phyloP scores from a whole-genome alignment of 202 grass and related monocot species.

The Zoysia matrella region DNA sequence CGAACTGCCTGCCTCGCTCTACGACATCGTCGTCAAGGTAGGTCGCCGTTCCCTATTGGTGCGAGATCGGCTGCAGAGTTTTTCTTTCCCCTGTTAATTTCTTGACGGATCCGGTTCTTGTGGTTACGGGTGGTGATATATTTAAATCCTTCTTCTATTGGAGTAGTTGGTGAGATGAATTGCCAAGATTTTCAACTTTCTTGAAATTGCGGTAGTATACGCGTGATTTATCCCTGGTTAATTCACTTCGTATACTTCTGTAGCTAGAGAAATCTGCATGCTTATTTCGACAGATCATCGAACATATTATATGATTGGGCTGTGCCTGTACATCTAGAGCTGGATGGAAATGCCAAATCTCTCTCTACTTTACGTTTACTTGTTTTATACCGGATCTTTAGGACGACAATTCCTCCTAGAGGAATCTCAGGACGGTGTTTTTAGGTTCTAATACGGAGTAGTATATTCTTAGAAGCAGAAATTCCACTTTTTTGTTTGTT shows the following conservation, averaged over 20 bases:
- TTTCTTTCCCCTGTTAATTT: neutral
- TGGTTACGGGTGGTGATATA: neutral
- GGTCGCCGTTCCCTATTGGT: neutral
- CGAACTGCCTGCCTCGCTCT: slow-evolving; percentile 56
- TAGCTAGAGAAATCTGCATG: neutral
- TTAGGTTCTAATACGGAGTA: neutral
- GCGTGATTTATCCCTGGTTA: neutral
- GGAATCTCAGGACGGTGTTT: neutral
- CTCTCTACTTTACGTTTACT: neutral
- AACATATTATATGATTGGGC: neutral
- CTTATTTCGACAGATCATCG: neutral
- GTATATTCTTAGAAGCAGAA: neutral
- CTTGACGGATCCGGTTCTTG: neutral
- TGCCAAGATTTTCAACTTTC: slow-evolving; percentile 9
- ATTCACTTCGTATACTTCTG: neutral
- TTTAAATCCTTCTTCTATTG: neutral
- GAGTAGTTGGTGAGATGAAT: neutral
- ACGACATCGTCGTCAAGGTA: slow-evolving; percentile 60
- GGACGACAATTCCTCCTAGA: neutral
- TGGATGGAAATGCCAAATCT: neutral
- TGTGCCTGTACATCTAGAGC: neutral
- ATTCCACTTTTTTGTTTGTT: neutral
- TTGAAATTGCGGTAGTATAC: neutral
- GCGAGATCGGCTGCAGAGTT: slow-evolving; percentile 4
- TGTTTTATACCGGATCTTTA: neutral